These are phyloP conservation scores for Monilinia laxa DNA, from an alignment of 2,329 filamentous ascomycete genomes.

Conservation along the genomic window DNA sequence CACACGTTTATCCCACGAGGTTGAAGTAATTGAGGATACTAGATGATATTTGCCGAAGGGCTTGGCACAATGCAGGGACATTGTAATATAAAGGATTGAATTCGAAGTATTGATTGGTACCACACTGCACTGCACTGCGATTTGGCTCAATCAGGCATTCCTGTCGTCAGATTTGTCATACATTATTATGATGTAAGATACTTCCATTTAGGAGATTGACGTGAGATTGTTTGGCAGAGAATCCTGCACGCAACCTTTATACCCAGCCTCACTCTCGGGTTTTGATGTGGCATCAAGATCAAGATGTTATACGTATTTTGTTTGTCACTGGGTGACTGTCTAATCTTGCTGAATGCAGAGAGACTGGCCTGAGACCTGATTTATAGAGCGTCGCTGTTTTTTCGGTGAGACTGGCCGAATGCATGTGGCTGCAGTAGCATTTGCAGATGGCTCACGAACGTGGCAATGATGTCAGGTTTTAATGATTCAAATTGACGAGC, in stretches of 20 bases:
- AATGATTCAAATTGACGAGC: constrained; percentile 1
- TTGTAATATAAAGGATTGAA: background rate
- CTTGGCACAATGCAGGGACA: background rate
- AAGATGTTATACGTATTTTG: background rate
- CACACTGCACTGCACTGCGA: constrained; percentile 3
- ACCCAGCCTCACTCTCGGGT: background rate
- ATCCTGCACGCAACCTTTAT: background rate
- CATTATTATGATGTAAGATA: background rate
- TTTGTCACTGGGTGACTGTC: background rate
- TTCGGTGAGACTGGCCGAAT: background rate
- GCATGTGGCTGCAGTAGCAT: constrained; percentile 2
- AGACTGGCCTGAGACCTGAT: background rate
- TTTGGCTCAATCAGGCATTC: constrained; percentile 5
- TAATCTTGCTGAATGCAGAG: background rate
- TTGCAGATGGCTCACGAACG: background rate
- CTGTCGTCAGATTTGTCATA: background rate
- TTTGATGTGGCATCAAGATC: background rate
- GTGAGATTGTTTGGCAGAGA: background rate
- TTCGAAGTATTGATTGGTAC: background rate
- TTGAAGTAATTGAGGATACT: background rate
- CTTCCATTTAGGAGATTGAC: background rate
- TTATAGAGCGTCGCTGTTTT: background rate
- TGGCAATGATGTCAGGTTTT: background rate
- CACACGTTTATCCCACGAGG: constrained; percentile 11
- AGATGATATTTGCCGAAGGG: background rate